Base-by-base conservation (phyloP, 1,284 basidiomycete genomes). In the Flammula alnicola region DNA sequence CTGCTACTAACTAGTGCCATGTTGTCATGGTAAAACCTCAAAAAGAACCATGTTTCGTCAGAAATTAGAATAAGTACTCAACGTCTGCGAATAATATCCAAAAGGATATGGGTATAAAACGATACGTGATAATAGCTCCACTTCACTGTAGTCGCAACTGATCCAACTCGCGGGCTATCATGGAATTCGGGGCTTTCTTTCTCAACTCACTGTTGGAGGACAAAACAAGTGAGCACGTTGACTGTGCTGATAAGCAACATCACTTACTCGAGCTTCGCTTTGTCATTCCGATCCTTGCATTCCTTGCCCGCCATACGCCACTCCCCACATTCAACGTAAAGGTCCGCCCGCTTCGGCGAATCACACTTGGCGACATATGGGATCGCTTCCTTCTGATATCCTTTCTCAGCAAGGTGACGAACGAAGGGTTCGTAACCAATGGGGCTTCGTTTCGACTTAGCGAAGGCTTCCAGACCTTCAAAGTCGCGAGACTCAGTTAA, bases 401-500 rank as follows among this genome's bases (percentile, higher is more conserved):
- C 89, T 44, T 84, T 83, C 42, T 83, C 76, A 16, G 91, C 78
- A 26, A 93, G 76, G 65, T 93, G 84, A 41, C 82, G 84, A 14
- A 97, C 95, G 66, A 96, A 97, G 0, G 91, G 84, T 65, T 96
- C 93, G 63, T 95, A 98, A 3, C 97, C 96, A 54, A 98, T 97
- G 1, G 97, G 95, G 65, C 90, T 93, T 59, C 92, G 84, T 67
- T 86, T 94, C 36, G 85, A 87, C 60, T 86, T 88, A 0, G 93
- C 83, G 64, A 97, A 95, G 0, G 77, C 64, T 47, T 97, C 93
- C 5, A 98, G 76, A 1, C 79, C 85, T 26, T 93, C 88, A 70
- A 94, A 97, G 66, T 96, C 92, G 47, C 84, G 77, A 8, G 80
- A 75, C n/a, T 80, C 75, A 2, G 88, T 87, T 44, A 97, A 70